Base-by-base conservation (phyloP, 2,329 filamentous ascomycete species). In the Fusarium secorum region DNA sequence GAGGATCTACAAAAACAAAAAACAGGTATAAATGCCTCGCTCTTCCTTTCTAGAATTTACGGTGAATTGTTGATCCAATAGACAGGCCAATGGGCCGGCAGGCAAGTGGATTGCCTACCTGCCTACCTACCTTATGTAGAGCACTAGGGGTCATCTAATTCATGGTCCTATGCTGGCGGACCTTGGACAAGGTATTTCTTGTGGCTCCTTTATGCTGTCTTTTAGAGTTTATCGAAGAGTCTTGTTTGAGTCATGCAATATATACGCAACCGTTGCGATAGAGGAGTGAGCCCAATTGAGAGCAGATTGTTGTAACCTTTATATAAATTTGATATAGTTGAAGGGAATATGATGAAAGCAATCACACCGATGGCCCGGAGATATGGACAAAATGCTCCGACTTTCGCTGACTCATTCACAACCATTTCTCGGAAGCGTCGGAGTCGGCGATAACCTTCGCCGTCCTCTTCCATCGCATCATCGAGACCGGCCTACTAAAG, bases 381-480 rank as follows among this genome's bases (percentile, higher is more conserved):
- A 24, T 38, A 24, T 41, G 51, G 41, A 39, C 22, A 55, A 39
- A 32, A 63, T 57, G 36, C 36, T 52, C 74, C 74, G 74, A 76
- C 32, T 6, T 3, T 20, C 33, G 71, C 66, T 75, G 64, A 76
- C 60, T 75, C 66, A 76, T 39, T 22, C 14, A 11, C 13, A 22
- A 32, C n/a, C 6, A 36, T 5, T 20, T 35, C 24, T 36, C 64
- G 66, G 64, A 60, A 70, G 64, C 33, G 42, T 79, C 78, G 78
- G 78, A 63, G 63, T 77, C 78, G 78, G 78, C 74, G 77, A 65
- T 70, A 76, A 78, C 52, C 59, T 74, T 64, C 64, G 69, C 78
- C 78, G 77, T 72, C 66, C 63, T 73, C 64, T 68, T 54, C 60
- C 63, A 66, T 68, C 57, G 52, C 57, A 60, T 57, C 55, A 28